Base-by-base conservation (phyloP, 2,329 filamentous ascomycete species). In the Hypoxylon sp. region DNA sequence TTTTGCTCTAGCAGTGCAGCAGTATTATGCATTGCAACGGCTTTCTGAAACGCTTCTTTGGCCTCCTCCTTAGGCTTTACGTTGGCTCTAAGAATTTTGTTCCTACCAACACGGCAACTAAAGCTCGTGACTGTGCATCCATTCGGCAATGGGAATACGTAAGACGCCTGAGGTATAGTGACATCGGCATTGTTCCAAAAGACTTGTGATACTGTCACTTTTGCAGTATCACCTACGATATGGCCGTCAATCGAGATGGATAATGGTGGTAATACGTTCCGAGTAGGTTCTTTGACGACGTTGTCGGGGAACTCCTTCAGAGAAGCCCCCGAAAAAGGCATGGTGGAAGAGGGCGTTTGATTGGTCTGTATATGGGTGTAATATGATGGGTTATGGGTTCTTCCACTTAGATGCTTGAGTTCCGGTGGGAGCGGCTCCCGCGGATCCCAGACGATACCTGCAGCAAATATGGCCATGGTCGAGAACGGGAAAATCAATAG, bases 91-190 rank as follows among this genome's bases (percentile, higher is more conserved):
- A 76, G 65, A 9, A 72, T 50, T 30, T 71, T 75, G 14, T 63
- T 63, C 2, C 62, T 60, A 0, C 75, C 74, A 17, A 77, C 56
- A 0, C 72, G 66, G 57, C 74, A 76, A 48, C 43, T 68, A 50
- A 77, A 76, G 11, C 66, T 70, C 10, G 69, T 76, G 6, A 77
- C 69, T 4, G 72, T 75, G 41, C 75, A 75, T 14, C 69, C 72
- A 19, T 66, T 59, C 1, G 74, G 70, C 3, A 77, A 68, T 9
- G 72, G 72, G 41, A 76, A 77, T 3, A 71, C 74, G 49, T 76
- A 77, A 9, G 72, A 69, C 1, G 74, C 73, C 38, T 72, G 48
- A 21, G 60, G 65, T 66, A 77, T 76, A 10, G 71, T 34, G 17
- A 36, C 9, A 14, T 68, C 65, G 21, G 65, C 60, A n/a, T 75